Percentiles rank a stretch among this genome's conserved stretches.
phyloP scores from a whole-genome alignment of 371 early-diverging fungal species.

The Batkoa obscura region DNA sequence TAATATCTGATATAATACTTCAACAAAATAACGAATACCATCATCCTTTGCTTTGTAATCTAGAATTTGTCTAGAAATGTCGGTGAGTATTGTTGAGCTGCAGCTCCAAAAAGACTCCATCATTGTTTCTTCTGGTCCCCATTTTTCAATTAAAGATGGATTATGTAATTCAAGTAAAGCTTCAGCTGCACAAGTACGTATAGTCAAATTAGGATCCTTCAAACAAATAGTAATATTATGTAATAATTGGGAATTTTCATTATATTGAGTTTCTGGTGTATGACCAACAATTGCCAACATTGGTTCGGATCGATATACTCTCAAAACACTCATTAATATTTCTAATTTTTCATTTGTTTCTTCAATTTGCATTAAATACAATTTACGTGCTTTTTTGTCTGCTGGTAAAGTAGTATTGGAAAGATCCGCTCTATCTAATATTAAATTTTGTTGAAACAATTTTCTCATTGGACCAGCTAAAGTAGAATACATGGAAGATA shows the following conservation, averaged over 20 bases:
- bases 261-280: constrained; percentile 18
- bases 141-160: constrained; percentile 31
- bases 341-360: constrained; percentile 43
- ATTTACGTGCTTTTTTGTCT: constrained; percentile 11
- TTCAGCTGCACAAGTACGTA: constrained; percentile 49
- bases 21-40: constrained; percentile 25
- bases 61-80: constrained; percentile 25
- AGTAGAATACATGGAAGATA: constrained; percentile 38
- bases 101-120: constrained; percentile 50
- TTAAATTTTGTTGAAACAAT: constrained; percentile 22
- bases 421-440: constrained; percentile 4
- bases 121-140: constrained; percentile 31
- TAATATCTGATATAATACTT: constrained; percentile 35
- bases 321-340: constrained; percentile 47
- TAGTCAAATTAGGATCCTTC: constrained; percentile 29
- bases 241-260: constrained; percentile 41
- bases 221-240: constrained; percentile 46
- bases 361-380: constrained; percentile 17
- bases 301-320: constrained; percentile 52
- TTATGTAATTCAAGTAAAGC: constrained; percentile 40
- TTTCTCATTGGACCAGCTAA: constrained; percentile 43
- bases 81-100: constrained; percentile 29
- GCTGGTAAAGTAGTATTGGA: not conserved
- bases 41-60: constrained; percentile 31
- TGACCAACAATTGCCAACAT: constrained; percentile 31